Evolutionary conservation across 352 stramenopile genomes (phyloP), one percentile per base, ranked within the genome.

Genomic region (Globisporangium sylvaticum): DNA sequence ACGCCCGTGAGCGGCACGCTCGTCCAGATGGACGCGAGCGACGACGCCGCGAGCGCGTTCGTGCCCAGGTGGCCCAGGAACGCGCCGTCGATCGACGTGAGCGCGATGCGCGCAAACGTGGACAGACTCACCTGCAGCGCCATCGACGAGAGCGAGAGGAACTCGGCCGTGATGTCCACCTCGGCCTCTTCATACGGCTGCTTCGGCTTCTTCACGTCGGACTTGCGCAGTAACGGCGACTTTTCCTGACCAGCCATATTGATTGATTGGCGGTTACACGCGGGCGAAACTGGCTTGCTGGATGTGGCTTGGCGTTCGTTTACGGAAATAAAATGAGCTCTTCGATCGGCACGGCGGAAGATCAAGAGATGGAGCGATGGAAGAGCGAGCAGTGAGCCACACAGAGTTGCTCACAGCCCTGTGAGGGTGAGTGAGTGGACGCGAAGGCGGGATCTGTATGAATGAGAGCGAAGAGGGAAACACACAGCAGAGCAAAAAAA

Each of bases 1-100:
- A 92, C 84, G 37, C 73, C 81, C 12, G 76, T 75, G 22, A 95
- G 67, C 54, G 87, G 84, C 44, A 92, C 83, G 54, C 74, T 83
- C 22, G 85, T 93, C 84, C 85, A 95, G 7, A 91, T 80, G 2
- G 78, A 89, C 55, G 87, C 76, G 9, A 95, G 73, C 55, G 87
- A 93, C 60, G 87, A 87, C 22, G 84, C 87, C 22, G 87, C 87
- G 54, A 95, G 77, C 32, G 79, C 87, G 4, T 78, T 81, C 10
- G 81, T 89, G 58, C 84, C 84, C 22, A 93, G 56, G 46, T 95
- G 87, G 4, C 87, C 87, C 48, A 95, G 69, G 65, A 92, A 95
- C 22, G 83, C 84, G 61, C 76, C 85, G 75, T 94, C 86, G 32
- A 94, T 84, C 0, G 86, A 90, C 61, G 81, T 88, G 64, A 94